Evolutionary conservation across 83 land plant genomes (phyloP).

Genomic region (Thuja plicata): DNA sequence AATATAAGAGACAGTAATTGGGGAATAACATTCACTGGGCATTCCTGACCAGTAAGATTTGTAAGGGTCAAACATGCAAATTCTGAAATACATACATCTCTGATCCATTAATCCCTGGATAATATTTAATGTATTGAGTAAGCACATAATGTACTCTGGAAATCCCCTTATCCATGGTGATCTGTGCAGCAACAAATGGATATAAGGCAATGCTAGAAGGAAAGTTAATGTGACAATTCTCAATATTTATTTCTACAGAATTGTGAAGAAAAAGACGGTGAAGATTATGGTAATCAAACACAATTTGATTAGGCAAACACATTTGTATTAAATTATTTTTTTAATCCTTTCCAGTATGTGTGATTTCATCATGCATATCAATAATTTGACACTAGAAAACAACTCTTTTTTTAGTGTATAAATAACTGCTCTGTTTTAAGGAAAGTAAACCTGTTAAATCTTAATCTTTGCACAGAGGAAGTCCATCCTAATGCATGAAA

Average conservation of each 20-base stretch:
- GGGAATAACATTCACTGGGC: too few species aligned
- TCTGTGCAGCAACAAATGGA: too few species aligned
- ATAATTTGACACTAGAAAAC: neutral
- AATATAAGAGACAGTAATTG: too few species aligned
- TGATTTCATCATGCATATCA: neutral
- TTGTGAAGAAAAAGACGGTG: neutral
- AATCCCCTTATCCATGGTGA: too few species aligned
- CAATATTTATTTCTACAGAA: neutral
- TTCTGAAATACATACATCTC: too few species aligned
- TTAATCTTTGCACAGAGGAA: neutral
- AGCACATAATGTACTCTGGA: too few species aligned
- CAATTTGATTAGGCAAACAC: neutral
- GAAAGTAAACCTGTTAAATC: neutral
- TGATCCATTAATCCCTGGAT: too few species aligned
- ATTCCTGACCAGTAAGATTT: too few species aligned
- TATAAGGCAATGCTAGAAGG: neutral
- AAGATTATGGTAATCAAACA: neutral
- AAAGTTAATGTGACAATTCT: neutral
- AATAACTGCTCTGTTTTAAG: neutral
- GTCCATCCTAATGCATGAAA: neutral
- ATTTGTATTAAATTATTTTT: neutral
- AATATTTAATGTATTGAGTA: too few species aligned
- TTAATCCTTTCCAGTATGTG: neutral
- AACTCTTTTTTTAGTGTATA: too few species aligned
- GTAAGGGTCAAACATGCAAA: too few species aligned